Evolutionary conservation across 164 flowering plant genomes (phyloP).

Genomic region (Nelumbo lutea): DNA sequence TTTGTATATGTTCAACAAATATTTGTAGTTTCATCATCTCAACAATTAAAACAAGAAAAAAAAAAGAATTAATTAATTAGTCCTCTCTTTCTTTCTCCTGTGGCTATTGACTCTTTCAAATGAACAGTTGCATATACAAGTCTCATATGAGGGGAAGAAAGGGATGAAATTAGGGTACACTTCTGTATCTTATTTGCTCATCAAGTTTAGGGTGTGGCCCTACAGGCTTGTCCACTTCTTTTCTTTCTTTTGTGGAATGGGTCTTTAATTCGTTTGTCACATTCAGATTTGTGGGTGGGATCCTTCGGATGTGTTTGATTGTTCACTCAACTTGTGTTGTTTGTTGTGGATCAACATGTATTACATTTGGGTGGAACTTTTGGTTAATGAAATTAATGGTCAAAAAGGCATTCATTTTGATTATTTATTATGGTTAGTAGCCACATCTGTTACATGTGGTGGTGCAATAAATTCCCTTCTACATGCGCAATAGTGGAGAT

Average conservation of each 20-base stretch:
- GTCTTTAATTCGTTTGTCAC: neutral
- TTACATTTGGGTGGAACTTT: too few relatives aligned
- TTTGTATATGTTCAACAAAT: slow-evolving; percentile 11
- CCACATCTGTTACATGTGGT: too few relatives aligned
- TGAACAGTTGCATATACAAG: neutral
- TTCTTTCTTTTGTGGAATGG: neutral
- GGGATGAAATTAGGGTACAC: neutral
- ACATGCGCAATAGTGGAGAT: too few relatives aligned
- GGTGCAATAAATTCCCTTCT: too few relatives aligned
- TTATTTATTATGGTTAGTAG: too few relatives aligned
- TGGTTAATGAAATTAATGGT: too few relatives aligned
- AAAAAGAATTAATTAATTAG: neutral
- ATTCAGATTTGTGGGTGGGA: slow-evolving; percentile 4
- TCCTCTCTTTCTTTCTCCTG: slow-evolving; percentile 2
- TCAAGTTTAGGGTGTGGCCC: neutral
- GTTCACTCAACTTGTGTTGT: neutral
- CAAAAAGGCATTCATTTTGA: too few relatives aligned
- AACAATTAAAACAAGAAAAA: neutral
- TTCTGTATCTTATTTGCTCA: neutral
- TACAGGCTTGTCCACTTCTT: slow-evolving; percentile 4
- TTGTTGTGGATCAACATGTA: neutral
- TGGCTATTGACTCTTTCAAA: slow-evolving; percentile 2
- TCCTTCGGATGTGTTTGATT: slow-evolving; percentile 2
- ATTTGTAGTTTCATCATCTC: neutral
- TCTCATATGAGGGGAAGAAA: neutral